phyloP scores from a whole-genome alignment of 306 rosid genomes.

The Ziziphus jujuba region DNA sequence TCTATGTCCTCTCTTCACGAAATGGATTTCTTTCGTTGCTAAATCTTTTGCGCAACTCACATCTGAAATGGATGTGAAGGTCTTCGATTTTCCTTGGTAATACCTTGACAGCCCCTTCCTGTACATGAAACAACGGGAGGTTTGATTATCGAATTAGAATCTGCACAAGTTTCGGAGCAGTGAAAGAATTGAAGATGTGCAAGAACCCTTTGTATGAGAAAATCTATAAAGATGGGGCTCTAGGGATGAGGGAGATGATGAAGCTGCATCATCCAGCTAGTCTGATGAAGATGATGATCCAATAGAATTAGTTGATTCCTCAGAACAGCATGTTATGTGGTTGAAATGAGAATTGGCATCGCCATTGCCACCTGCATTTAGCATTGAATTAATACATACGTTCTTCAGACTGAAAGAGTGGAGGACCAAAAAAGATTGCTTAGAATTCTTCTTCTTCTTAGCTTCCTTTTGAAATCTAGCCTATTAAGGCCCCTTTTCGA shows the following conservation, averaged over 20 bases:
- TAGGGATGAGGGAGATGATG: not conserved
- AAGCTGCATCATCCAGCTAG: conserved; percentile 14
- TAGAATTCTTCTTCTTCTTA: no score
- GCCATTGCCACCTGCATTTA: conserved; percentile 9
- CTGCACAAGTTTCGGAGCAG: not conserved
- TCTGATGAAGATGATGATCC: conserved; percentile 24
- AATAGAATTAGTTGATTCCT: conserved; percentile 9
- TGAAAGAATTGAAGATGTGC: not conserved
- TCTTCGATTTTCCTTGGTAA: conserved; percentile 38
- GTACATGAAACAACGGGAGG: not conserved
- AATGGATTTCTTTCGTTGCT: conserved; percentile 35
- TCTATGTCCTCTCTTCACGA: conserved; percentile 25
- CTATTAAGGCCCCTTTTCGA: not conserved
- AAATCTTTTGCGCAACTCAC: conserved; percentile 40
- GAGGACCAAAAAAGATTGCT: not conserved
- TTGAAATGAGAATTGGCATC: conserved; percentile 3
- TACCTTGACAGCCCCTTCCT: conserved; percentile 48
- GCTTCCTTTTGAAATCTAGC: not conserved
- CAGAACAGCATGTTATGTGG: not conserved
- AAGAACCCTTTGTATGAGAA: conserved; percentile 14
- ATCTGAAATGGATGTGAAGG: conserved; percentile 38
- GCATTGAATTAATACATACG: not conserved
- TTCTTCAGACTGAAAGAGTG: not conserved
- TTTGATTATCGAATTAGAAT: no score
- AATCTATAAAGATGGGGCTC: conserved; percentile 13